phyloP scores from a whole-genome alignment of 768 basidiomycete species.

The Hygrophorus russula region DNA sequence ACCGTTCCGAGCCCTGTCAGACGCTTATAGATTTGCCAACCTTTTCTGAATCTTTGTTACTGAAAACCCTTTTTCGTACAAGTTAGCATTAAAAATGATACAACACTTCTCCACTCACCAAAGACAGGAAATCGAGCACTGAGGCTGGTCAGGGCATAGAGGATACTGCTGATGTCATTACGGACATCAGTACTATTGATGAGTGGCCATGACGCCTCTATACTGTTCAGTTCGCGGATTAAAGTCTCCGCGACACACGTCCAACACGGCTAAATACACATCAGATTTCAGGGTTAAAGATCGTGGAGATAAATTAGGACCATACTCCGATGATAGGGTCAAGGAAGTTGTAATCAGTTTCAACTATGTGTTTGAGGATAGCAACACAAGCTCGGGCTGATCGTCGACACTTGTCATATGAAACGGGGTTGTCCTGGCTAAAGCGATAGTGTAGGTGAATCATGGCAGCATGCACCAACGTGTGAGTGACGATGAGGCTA shows the following conservation, averaged over 20 bases:
- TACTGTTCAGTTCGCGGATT: constrained; percentile 50
- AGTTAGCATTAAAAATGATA: background rate
- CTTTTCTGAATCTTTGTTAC: constrained; percentile 32
- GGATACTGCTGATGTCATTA: constrained; percentile 46
- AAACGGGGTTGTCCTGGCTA: constrained; percentile 43
- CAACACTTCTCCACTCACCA: constrained; percentile 12
- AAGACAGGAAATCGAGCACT: constrained; percentile 51
- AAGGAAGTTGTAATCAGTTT: constrained; percentile 58
- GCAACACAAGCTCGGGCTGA: constrained; percentile 51
- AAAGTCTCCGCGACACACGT: constrained; percentile 56
- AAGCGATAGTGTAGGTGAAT: constrained; percentile 57
- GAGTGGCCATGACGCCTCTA: constrained; percentile 55
- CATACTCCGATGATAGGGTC: constrained; percentile 71
- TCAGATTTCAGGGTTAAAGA: constrained; percentile 1
- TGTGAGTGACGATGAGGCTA: constrained; percentile 48
- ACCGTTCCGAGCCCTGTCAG: too few relatives aligned
- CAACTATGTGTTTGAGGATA: constrained; percentile 50
- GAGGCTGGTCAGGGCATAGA: constrained; percentile 56
- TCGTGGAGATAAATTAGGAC: constrained; percentile 7
- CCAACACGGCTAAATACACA: constrained; percentile 52
- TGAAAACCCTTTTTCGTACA: constrained; percentile 6
- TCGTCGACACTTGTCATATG: constrained; percentile 56
- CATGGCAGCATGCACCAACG: constrained; percentile 53
- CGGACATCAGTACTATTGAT: constrained; percentile 47
- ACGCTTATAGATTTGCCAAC: constrained; percentile 21